Conservation (phyloP, 2,329 filamentous ascomycete genomes). For the Neoscytalidium dimidiatum region DNA sequence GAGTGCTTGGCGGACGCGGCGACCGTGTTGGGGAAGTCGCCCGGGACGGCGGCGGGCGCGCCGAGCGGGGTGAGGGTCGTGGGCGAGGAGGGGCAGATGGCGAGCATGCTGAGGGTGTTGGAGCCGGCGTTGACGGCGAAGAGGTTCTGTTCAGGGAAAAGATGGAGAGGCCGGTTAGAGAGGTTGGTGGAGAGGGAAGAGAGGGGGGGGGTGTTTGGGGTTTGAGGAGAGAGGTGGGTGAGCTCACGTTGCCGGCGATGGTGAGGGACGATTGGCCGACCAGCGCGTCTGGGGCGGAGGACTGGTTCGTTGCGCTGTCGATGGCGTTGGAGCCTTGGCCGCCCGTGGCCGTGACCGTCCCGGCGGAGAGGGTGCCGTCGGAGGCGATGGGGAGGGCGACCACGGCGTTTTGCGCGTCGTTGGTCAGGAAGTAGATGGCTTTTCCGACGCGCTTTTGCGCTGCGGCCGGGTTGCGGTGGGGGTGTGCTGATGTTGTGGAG, state of each 20-base stretch:
- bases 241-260: constrained; percentile 52
- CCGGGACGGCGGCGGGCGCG: constrained; percentile 34
- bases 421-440: constrained; percentile 60
- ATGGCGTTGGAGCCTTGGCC: constrained; percentile 50
- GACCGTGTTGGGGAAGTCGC: constrained; percentile 43
- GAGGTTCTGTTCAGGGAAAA: constrained; percentile 52
- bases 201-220: background rate
- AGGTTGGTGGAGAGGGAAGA: background rate
- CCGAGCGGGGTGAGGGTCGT: constrained; percentile 34
- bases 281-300: constrained; percentile 53
- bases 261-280: constrained; percentile 54
- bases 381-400: constrained; percentile 51
- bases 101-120: constrained; percentile 42
- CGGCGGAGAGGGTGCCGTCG: constrained; percentile 51
- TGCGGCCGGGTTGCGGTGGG: background rate
- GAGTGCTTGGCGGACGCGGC: constrained; percentile 38
- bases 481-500: background rate
- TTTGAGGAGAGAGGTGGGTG: background rate
- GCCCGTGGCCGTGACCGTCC: constrained; percentile 48
- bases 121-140: constrained; percentile 54
- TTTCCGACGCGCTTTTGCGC: constrained; percentile 32
- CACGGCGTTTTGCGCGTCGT: constrained; percentile 53
- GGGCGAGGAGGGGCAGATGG: constrained; percentile 34
- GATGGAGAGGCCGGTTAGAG: too few relatives aligned
- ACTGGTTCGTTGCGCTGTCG: constrained; percentile 37